Conservation (phyloP, 306 rosid genomes). For the Begonia peltatifolia region DNA sequence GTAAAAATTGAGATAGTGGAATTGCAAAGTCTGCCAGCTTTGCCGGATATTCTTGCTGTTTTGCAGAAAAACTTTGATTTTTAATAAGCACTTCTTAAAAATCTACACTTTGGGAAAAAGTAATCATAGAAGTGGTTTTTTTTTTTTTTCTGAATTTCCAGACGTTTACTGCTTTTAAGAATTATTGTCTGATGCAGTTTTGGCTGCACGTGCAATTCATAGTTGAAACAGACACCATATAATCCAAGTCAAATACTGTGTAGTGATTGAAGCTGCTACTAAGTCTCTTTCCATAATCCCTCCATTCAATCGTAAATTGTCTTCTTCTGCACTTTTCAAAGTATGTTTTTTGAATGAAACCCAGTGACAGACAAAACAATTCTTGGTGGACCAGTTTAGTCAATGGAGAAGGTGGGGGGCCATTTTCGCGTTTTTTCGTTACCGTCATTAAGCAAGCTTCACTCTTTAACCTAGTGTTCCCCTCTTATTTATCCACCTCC, state of each 20-base stretch:
- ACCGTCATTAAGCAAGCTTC: constrained; percentile 21
- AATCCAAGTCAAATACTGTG: neutral
- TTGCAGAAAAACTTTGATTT: neutral
- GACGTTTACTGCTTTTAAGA: too few relatives aligned
- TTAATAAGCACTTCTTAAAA: too few relatives aligned
- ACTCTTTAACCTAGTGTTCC: constrained; percentile 11
- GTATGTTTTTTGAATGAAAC: constrained; percentile 38
- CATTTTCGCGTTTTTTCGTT: constrained; percentile 20
- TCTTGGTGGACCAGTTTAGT: constrained; percentile 42
- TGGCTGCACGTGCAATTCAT: neutral
- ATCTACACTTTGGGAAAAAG: too few relatives aligned
- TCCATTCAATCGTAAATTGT: constrained; percentile 6
- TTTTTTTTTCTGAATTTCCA: too few relatives aligned
- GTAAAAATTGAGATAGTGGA: neutral
- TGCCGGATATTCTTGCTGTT: neutral
- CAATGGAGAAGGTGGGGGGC: constrained; percentile 27
- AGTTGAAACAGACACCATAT: neutral
- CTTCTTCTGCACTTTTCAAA: constrained; percentile 10
- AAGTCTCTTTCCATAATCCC: neutral
- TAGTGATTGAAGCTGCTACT: neutral
- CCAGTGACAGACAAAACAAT: constrained; percentile 28
- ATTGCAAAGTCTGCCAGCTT: neutral
- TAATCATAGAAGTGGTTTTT: too few relatives aligned
- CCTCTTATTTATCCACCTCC: constrained; percentile 30
- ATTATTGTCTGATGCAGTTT: neutral